Percentiles rank a stretch among this genome's conserved stretches.
Evolutionary conservation across 768 basidiomycete species (phyloP).

Genomic region (Inosperma sp.): DNA sequence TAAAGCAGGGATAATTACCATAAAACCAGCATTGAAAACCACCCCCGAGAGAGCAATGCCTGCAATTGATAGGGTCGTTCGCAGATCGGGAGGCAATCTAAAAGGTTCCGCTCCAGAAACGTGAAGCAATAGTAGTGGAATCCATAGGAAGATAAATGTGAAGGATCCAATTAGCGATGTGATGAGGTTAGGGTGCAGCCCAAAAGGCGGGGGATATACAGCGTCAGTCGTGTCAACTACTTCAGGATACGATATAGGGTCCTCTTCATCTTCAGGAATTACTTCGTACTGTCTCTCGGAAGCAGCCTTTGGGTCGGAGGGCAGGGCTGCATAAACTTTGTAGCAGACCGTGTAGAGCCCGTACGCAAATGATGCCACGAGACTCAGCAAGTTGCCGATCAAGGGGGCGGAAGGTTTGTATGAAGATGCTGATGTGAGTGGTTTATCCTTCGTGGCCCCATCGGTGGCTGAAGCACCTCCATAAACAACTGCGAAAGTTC

Average conservation of each 20-base stretch:
- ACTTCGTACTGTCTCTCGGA: conserved; percentile 37
- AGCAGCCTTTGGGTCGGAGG: conserved; percentile 50
- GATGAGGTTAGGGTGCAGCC: conserved; percentile 77
- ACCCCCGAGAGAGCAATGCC: conserved; percentile 71
- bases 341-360: conserved; percentile 82
- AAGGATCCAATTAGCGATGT: conserved; percentile 76
- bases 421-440: conserved; percentile 11
- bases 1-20: conserved; percentile 46
- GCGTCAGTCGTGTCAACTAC: conserved; percentile 26
- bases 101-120: conserved; percentile 62
- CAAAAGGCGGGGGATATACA: conserved; percentile 67
- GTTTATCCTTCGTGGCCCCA: conserved; percentile 11
- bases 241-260: conserved; percentile 13
- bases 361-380: conserved; percentile 66
- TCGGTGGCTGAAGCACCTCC: conserved; percentile 47
- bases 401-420: conserved; percentile 49
- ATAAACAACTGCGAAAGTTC: conserved; percentile 79
- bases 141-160: conserved; percentile 72
- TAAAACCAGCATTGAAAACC: conserved; percentile 79
- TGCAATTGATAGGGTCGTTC: conserved; percentile 47
- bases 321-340: conserved; percentile 71
- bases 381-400: conserved; percentile 68
- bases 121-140: conserved; percentile 73
- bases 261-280: conserved; percentile 38
- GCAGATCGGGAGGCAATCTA: conserved; percentile 49